Base-by-base conservation (phyloP, 2,329 filamentous ascomycete species). In the Claviceps monticola region DNA sequence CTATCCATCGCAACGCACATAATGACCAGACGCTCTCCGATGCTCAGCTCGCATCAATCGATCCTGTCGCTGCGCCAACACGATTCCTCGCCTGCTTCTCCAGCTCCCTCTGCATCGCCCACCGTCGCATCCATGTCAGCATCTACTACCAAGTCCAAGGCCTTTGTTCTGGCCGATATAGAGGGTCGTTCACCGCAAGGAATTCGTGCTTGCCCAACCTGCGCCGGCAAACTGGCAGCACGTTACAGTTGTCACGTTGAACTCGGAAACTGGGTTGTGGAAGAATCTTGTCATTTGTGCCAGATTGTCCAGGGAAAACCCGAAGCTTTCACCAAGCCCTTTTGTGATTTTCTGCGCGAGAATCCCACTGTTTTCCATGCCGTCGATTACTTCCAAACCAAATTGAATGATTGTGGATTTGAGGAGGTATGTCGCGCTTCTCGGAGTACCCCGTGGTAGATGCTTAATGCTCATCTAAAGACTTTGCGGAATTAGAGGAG, bases 331-430 rank as follows among this genome's bases (percentile, higher is more conserved):
- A 86, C 87, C 8, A 75, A 88, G 68, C 88, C 89, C 1, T 96
- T 95, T 66, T 84, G 85, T 64, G 78, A 88, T 50, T 97, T 96
- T 64, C 78, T 97, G 71, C 86, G 82, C 45, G 78, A 86, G 56
- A 95, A 96, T 64, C 93, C 93, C 0, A 97, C 93, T 8, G 80
- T 96, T 46, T 98, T 95, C 67, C 93, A 98, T 62, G 82, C 88
- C 1, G 89, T 96, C 29, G 78, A 82, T 53, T 80, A 88, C 59
- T 88, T 95, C 64, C 82, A 84, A 61, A 73, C 75, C 53, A 83
- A 89, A 61, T 76, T 96, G 47, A 73, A 77, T 56, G 75, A 79
- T 41, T 74, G 80, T 39, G 91, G 88, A 45, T 98, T 86, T 68
- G 77, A 75, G 54, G 83, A 82, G 69, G 81, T 88, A 57, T 52